Base-by-base conservation (phyloP, 768 basidiomycete species). In the Leccinum uliginosum region DNA sequence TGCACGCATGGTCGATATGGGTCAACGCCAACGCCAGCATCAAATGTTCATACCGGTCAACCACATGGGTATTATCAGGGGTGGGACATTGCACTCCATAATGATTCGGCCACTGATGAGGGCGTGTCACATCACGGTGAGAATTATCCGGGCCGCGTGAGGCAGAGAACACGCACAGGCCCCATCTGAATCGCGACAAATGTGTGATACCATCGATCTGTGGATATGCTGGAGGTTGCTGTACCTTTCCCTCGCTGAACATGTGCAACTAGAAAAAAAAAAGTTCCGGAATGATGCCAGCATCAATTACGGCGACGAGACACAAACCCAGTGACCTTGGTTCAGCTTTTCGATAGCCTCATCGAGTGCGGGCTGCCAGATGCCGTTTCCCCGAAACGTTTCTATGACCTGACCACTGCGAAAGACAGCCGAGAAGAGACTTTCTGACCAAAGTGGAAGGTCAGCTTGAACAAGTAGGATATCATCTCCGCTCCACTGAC, bases 21-120 rank as follows among this genome's bases (percentile, higher is more conserved):
- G 50, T 30, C 23, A 6, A 10, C 11, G 4, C 10, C n/a, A n/a
- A 26, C 6, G 14, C 14, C 3, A 17, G 21, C 9, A 34, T 34
- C 15, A 9, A 29, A 27, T 10, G 46, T 45, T 56, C 75, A n/a
- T 51, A 81, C 87, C 86, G n/a, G 89, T 87, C 12, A 98, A 76
- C 93, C 93, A 98, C 80, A 97, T 90, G 2, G 95, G 95, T 59
- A 98, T 86, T 56, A 97, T 83, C 21, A 85, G 71, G 3, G 95
- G 95, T 45, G 83, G 79, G n/a, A 75, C 64, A 14, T 76, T 69
- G 9, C 79, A 74, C 55, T 86, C 83, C 82, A 86, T 93, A 45
- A 98, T 67, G 32, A 97, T 88, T 24, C 93, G 82, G 38, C 91
- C 91, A 26, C 93, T 95, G 65, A 35, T 45, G 19, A 10, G 26